Evolutionary conservation across 371 early-diverging fungal genomes (phyloP), one percentile per base, ranked within the genome.

Genomic region (Syncephalastrum sp.): DNA sequence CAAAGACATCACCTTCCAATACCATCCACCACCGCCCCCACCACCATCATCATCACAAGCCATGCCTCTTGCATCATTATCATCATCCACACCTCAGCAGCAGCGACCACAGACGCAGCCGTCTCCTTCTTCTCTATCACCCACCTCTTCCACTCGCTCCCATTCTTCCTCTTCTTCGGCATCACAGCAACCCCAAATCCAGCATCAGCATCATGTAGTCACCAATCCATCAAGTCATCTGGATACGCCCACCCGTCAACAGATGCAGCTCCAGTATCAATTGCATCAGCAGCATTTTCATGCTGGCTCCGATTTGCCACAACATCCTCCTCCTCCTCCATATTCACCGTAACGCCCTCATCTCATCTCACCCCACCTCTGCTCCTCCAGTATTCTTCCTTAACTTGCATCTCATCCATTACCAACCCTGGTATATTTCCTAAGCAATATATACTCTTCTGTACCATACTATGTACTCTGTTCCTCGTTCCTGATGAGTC

Each of bases 171-270:
- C 25, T 21, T 21, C 21, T 21, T 21, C 23, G 2, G 27, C 25
- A 51, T 33, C 25, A 17, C 38, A 25, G 24, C 51, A 16, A 51
- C 21, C 21, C 21, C 15, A 25, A 29, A 27, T 5, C 7, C 46
- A 15, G 12, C 50, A 50, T n/a, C 50, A 50, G 5, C 50, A 50
- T 23, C 21, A 53, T 24, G 38, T 8, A 33, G 2, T 44, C 15
- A 44, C 43, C 14, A 24, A 42, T 21, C 23, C 53, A 25, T 53
- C 44, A 24, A n/a, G 42, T 45, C 47, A 27, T 19, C 53, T 54
- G n/a, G 41, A 51, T 24, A 66, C 61, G 2, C 66, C 66, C 15
- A 47, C 55, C n/a, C 61, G 61, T 61, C 66, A 66, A 48, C 66
- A 66, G 43, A 50, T 52, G 33, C 57, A 60, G 29, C 54, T 66